These are phyloP conservation scores for Durio zibethinus DNA, from an alignment of 345 rosid species.

Conservation along the genomic window DNA sequence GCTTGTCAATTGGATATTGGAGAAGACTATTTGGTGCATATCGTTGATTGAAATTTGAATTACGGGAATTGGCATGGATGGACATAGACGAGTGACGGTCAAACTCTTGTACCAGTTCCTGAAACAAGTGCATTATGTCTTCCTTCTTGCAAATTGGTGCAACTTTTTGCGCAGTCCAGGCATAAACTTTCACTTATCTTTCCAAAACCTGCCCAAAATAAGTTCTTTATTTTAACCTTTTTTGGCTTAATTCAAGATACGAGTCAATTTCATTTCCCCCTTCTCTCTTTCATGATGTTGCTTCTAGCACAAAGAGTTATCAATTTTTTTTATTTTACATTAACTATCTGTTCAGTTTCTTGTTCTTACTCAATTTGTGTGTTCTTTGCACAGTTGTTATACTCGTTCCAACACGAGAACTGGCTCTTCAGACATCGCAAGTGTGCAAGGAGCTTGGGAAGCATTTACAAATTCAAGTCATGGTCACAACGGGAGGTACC, in stretches of 20 bases:
- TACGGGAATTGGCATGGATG: not conserved
- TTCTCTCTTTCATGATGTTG: not conserved
- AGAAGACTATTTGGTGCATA: not conserved
- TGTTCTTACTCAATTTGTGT: not conserved
- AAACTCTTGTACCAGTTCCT: not conserved
- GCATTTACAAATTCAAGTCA: constrained; percentile 87
- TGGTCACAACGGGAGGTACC: constrained; percentile 99
- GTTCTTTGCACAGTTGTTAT: constrained; percentile 61
- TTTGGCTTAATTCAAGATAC: not conserved
- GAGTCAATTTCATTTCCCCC: not conserved
- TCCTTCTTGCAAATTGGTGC: not conserved
- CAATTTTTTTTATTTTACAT: not conserved
- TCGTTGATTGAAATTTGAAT: not conserved
- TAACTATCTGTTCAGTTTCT: not conserved
- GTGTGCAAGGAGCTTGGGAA: constrained; percentile 99
- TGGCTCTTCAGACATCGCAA: constrained; percentile 99
- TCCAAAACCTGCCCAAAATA: not conserved
- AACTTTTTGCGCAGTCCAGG: not conserved
- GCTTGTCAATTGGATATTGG: not conserved
- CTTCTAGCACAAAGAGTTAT: not conserved
- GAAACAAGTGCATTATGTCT: not conserved
- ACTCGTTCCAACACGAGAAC: constrained; percentile 94
- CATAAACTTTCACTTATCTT: not conserved
- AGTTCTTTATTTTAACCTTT: not conserved
- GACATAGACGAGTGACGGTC: not conserved